phyloP scores from a whole-genome alignment of 2,329 filamentous ascomycete species.

The Botryotinia narcissicola region DNA sequence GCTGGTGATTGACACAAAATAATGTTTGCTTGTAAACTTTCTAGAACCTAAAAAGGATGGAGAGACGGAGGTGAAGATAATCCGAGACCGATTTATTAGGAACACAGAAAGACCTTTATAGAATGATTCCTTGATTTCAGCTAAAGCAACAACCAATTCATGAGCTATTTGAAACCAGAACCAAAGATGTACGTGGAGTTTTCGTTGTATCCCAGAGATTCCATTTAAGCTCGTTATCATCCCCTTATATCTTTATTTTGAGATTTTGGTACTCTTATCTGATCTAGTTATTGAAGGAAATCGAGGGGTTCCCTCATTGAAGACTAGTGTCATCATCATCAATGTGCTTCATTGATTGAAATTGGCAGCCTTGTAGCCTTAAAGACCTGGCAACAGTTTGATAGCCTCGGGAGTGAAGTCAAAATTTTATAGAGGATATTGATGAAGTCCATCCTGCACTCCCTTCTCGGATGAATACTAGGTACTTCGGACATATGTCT shows the following conservation, averaged over 20 bases:
- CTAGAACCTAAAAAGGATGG: constrained; percentile 18
- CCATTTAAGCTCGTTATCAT: neutral
- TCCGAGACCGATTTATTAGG: constrained; percentile 7
- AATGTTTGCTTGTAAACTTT: constrained; percentile 23
- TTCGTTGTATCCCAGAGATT: neutral
- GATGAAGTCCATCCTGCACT: neutral
- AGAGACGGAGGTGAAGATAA: constrained; percentile 14
- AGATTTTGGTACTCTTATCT: neutral
- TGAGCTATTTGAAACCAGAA: constrained; percentile 12
- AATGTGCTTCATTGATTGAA: neutral
- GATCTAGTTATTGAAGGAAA: constrained; percentile 11
- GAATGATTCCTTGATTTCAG: constrained; percentile 8
- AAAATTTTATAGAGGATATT: neutral
- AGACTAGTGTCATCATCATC: constrained; percentile 17
- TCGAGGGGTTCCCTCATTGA: constrained; percentile 2
- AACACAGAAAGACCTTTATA: constrained; percentile 9
- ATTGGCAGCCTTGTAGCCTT: constrained; percentile 17
- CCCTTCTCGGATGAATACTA: neutral
- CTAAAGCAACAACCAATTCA: constrained; percentile 14
- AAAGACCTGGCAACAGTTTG: neutral
- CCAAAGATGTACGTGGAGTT: constrained; percentile 13
- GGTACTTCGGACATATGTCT: neutral
- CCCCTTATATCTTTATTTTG: neutral
- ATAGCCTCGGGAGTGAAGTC: constrained; percentile 7
- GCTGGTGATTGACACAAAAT: constrained; percentile 14